phyloP scores from a whole-genome alignment of 1,139 yeast genomes.

The Yarrowia galli region DNA sequence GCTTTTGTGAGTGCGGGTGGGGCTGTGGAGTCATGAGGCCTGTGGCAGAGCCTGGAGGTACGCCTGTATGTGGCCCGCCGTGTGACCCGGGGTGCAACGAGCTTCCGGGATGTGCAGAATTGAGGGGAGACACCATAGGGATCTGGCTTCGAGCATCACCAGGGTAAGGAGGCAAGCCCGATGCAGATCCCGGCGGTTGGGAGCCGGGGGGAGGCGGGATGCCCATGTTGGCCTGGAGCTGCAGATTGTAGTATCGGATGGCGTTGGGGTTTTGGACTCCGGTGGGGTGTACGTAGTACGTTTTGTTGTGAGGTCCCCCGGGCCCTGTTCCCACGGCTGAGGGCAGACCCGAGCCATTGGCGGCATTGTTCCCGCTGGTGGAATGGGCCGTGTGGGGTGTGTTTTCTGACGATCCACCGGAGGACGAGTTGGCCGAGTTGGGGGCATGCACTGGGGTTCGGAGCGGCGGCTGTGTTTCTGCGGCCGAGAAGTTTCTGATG shows the following conservation, averaged over 20 bases:
- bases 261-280: slow-evolving; percentile 38
- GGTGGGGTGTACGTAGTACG: slow-evolving; percentile 26
- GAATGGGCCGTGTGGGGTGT: slow-evolving; percentile 32
- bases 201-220: slow-evolving; percentile 30
- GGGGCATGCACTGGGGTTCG: slow-evolving; percentile 37
- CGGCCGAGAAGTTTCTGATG: slow-evolving; percentile 3
- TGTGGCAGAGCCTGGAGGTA: slow-evolving; percentile 22
- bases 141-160: slow-evolving; percentile 20
- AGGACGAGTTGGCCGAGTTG: slow-evolving; percentile 35
- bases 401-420: slow-evolving; percentile 21
- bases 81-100: slow-evolving; percentile 13
- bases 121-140: slow-evolving; percentile 28
- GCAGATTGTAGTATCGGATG: slow-evolving; percentile 31
- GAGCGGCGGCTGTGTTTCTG: slow-evolving; percentile 13
- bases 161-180: slow-evolving; percentile 22
- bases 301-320: not conserved
- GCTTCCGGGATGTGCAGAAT: slow-evolving; percentile 26
- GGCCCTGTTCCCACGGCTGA: slow-evolving; percentile 5
- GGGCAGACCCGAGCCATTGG: slow-evolving; percentile 14
- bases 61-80: slow-evolving; percentile 5
- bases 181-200: slow-evolving; percentile 22
- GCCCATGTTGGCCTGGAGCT: slow-evolving; percentile 33
- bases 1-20: slow-evolving; percentile 32
- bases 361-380: not conserved
- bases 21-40: slow-evolving; percentile 36